These are phyloP conservation scores for Fusarium caatingaense DNA, from an alignment of 2,329 filamentous ascomycete genomes.

Conservation along the genomic window DNA sequence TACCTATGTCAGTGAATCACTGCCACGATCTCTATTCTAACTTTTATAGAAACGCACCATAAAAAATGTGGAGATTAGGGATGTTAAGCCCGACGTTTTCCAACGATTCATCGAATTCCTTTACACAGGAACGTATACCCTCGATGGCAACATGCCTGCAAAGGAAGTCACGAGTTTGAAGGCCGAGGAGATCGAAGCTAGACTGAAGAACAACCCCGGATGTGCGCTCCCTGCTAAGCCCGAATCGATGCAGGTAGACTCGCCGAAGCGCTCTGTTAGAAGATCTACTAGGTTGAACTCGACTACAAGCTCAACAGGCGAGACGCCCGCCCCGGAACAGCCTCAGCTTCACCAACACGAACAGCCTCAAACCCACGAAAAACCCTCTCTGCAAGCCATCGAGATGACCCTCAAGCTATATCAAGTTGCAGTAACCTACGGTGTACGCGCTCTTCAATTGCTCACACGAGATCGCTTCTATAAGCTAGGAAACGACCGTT, in stretches of 20 bases:
- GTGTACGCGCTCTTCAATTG: slow-evolving; percentile 48
- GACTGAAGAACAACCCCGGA: slow-evolving; percentile 13
- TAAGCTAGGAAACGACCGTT: slow-evolving; percentile 17
- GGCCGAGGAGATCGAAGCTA: slow-evolving; percentile 12
- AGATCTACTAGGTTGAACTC: slow-evolving; percentile 20
- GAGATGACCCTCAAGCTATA: slow-evolving; percentile 46
- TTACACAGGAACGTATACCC: slow-evolving; percentile 46
- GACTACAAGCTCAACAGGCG: background rate
- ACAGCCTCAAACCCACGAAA: background rate
- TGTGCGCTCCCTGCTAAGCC: background rate
- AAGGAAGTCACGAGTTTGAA: background rate
- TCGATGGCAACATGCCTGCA: slow-evolving; percentile 1
- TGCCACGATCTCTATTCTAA: background rate
- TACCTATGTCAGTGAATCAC: slow-evolving; percentile 2
- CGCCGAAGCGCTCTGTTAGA: background rate
- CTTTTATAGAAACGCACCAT: background rate
- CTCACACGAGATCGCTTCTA: slow-evolving; percentile 49
- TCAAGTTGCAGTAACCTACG: slow-evolving; percentile 52
- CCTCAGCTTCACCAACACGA: no score
- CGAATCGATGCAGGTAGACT: background rate
- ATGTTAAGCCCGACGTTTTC: slow-evolving; percentile 47
- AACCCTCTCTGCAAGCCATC: background rate
- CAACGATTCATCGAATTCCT: slow-evolving; percentile 49
- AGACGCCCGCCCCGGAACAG: background rate
- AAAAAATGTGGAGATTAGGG: slow-evolving; percentile 42